A percentile compares a stretch with the other conserved stretches of the same genome.
Evolutionary conservation across 148 eudicot genomes (phyloP).

Genomic region (Chenopodium berlandieri): DNA sequence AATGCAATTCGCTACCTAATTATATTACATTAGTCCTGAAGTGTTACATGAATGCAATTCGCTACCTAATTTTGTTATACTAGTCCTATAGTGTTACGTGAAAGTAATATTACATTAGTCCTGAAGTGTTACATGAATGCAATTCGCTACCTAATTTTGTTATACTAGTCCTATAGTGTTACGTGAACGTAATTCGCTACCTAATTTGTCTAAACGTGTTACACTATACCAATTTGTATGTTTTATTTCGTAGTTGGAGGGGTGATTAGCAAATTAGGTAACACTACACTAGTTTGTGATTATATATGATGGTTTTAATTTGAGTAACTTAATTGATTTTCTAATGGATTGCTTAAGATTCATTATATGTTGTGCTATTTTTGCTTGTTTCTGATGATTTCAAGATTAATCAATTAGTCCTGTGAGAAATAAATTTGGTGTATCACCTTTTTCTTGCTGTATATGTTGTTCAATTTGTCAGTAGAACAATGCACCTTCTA

Average conservation of each 20-base stretch:
- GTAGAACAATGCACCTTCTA: neutral
- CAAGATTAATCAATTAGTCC: neutral
- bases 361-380: neutral
- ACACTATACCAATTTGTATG: neutral
- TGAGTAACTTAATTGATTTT: neutral
- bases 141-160: neutral
- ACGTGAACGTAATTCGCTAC: neutral
- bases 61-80: neutral
- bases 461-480: neutral
- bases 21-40: neutral
- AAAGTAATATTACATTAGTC: neutral
- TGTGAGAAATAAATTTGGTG: neutral
- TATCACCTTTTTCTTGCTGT: neutral
- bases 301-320: neutral
- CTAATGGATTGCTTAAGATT: too few relatives aligned
- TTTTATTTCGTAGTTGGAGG: neutral
- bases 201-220: neutral
- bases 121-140: neutral
- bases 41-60: neutral
- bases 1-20: neutral
- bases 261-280: neutral
- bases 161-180: neutral
- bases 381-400: constrained; percentile 7
- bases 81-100: neutral
- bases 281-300: neutral